Evolutionary conservation across 1,284 basidiomycete species (phyloP).

Genomic region (Xanthoconium separans): DNA sequence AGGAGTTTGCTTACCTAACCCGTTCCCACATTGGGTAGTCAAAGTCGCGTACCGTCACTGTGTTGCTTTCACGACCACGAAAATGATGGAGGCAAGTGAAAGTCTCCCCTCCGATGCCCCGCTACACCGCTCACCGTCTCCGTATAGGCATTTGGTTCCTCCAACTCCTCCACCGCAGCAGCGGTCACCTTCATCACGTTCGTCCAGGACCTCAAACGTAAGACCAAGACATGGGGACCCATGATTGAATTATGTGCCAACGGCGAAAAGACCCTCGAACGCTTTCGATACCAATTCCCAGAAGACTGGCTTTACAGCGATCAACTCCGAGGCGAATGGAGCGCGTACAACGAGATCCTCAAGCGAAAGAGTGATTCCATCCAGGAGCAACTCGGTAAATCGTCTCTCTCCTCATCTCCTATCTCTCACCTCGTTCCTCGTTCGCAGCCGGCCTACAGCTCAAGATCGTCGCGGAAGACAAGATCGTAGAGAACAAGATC

Average conservation of each 20-base stretch:
- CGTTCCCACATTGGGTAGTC: slow-evolving; percentile 23
- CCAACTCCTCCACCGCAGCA: slow-evolving; percentile 87
- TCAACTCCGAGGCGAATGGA: slow-evolving; percentile 97
- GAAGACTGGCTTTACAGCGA: slow-evolving; percentile 99
- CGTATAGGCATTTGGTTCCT: slow-evolving; percentile 54
- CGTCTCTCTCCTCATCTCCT: slow-evolving; percentile 16
- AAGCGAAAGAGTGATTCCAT: slow-evolving; percentile 98
- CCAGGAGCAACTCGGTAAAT: slow-evolving; percentile 88
- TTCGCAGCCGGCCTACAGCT: slow-evolving; percentile 85
- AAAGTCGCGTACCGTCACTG: slow-evolving; percentile 17
- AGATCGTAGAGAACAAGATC: slow-evolving; percentile 94
- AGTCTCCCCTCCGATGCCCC: neutral
- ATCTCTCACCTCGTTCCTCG: slow-evolving; percentile 2
- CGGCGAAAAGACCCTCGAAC: slow-evolving; percentile 95
- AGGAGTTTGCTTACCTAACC: slow-evolving; percentile 19
- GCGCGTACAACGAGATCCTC: slow-evolving; percentile 96
- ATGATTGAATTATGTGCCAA: slow-evolving; percentile 93
- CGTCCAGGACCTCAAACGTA: slow-evolving; percentile 97
- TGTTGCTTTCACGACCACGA: slow-evolving; percentile 16
- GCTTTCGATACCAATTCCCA: slow-evolving; percentile 95
- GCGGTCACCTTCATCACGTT: slow-evolving; percentile 99
- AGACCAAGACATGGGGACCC: slow-evolving; percentile 95
- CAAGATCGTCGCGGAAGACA: slow-evolving; percentile 99
- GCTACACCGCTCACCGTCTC: slow-evolving; percentile 10
- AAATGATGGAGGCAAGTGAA: slow-evolving; percentile 30